These are phyloP conservation scores for Monosporascus ibericus DNA, from an alignment of 2,329 filamentous ascomycete genomes.

Conservation along the genomic window DNA sequence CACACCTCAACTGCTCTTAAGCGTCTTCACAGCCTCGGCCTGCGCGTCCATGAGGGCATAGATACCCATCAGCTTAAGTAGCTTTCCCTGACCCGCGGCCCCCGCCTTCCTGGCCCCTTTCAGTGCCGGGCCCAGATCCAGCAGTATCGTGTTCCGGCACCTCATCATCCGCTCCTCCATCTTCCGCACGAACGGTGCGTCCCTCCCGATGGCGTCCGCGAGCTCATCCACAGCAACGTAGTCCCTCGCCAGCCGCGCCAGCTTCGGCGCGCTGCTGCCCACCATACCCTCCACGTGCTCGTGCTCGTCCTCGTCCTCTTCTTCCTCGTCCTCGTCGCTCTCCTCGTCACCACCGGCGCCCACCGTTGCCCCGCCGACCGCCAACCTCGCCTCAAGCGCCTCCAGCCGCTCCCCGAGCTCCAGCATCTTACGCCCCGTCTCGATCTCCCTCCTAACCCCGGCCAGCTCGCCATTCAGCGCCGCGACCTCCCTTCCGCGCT, in stretches of 20 bases:
- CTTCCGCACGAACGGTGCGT: conserved; percentile 44
- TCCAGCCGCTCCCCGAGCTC: conserved; percentile 60
- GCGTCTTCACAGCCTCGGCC: conserved; percentile 43
- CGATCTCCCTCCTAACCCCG: conserved; percentile 56
- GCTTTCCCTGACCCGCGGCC: conserved; percentile 33
- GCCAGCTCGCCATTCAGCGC: conserved; percentile 60
- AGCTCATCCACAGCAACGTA: conserved; percentile 37
- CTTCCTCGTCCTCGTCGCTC: conserved; percentile 32
- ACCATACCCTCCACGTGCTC: conserved; percentile 28
- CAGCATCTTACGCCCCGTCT: conserved; percentile 54
- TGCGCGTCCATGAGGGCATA: conserved; percentile 49
- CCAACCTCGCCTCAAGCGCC: conserved; percentile 57
- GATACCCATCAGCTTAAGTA: conserved; percentile 46
- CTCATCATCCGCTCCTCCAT: conserved; percentile 44
- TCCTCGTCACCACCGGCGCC: conserved; percentile 18
- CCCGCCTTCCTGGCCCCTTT: conserved; percentile 38
- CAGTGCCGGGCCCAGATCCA: conserved; percentile 47
- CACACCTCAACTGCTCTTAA: conserved; percentile 32
- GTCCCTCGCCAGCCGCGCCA: conserved; percentile 40
- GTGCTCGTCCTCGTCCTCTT: conserved; percentile 29
- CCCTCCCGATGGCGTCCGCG: conserved; percentile 38
- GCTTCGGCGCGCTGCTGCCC: conserved; percentile 40
- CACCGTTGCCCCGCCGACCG: conserved; percentile 36
- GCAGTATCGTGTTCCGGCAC: conserved; percentile 50
- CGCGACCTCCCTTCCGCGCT: conserved; percentile 57